phyloP scores from a whole-genome alignment of 2,329 filamentous ascomycete species.

The Dactylonectria macrodidyma region DNA sequence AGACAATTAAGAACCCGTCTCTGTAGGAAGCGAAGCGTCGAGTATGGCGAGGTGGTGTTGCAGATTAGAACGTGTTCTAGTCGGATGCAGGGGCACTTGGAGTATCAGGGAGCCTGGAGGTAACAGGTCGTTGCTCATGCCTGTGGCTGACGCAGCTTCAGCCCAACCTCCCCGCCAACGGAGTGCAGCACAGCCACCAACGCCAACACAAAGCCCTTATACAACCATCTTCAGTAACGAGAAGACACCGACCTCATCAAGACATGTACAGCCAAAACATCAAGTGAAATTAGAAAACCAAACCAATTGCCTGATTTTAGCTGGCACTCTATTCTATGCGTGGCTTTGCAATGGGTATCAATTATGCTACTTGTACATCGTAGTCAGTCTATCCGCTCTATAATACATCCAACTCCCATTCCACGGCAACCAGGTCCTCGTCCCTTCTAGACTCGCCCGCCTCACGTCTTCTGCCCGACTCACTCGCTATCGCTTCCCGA shows the following conservation, averaged over 20 bases:
- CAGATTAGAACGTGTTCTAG: conserved; percentile 26
- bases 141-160: conserved; percentile 29
- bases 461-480: background rate
- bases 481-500: conserved; percentile 57
- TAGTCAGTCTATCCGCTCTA: background rate
- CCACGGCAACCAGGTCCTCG: background rate
- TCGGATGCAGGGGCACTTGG: conserved; percentile 38
- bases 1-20: background rate
- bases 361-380: background rate
- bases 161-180: conserved; percentile 17
- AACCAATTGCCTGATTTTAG: background rate
- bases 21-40: conserved; percentile 1
- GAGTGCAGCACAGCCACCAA: conserved; percentile 26
- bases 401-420: background rate
- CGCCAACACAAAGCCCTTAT: background rate
- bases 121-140: background rate
- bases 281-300: background rate
- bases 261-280: background rate
- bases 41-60: conserved; percentile 22
- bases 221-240: conserved; percentile 6
- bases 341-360: conserved; percentile 16
- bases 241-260: background rate
- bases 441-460: background rate
- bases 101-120: conserved; percentile 17
- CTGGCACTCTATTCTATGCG: background rate